Evolutionary conservation across 352 stramenopile genomes (phyloP), one percentile per base, ranked within the genome.

Genomic region (Albugo candida): DNA sequence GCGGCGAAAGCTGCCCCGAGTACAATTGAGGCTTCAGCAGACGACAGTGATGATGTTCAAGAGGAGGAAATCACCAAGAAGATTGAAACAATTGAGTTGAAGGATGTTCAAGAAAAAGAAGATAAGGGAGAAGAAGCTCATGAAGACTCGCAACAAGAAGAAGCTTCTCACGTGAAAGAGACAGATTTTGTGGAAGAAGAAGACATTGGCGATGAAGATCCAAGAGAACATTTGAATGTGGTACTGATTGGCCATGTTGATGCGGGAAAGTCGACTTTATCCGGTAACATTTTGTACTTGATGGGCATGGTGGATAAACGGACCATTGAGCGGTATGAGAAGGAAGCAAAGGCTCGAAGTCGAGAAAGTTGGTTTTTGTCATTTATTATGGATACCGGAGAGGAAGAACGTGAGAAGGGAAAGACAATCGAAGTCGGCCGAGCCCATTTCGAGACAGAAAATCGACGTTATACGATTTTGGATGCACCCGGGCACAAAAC

Each of bases 381-480:
- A 14, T 99, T 96, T 63, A 99, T 99, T 62, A 99, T 99, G 94
- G 95, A 99, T 70, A 99, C 95, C 18, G 95, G 97, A 52, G 95
- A 99, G 63, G 94, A 99, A 54, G 95, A 98, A 61, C 81, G 94
- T 40, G 91, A 88, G 14, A 98, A 98, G 72, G 72, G 70, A 21
- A 83, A 72, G 51, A 84, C 75, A 10, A 69, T 85, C n/a, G 74
- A 87, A 51, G 74, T 87, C 27, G 95, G 95, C 21, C 83, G 95
- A 27, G 95, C 95, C 5, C 89, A 97, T 47, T 98, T 99, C 59
- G 89, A 97, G 58, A 99, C 93, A 5, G 70, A 85, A 27, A 78
- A 64, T 48, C 94, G 96, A 59, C 77, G 95, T 18, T 95, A 87
- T 61, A 99, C 95, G n/a, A 98, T 99, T 55, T 61, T 99, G 48